Evolutionary conservation across 2,329 filamentous ascomycete species (phyloP), one percentile per base, ranked within the genome.

Genomic region (Aureobasidium namibiae): DNA sequence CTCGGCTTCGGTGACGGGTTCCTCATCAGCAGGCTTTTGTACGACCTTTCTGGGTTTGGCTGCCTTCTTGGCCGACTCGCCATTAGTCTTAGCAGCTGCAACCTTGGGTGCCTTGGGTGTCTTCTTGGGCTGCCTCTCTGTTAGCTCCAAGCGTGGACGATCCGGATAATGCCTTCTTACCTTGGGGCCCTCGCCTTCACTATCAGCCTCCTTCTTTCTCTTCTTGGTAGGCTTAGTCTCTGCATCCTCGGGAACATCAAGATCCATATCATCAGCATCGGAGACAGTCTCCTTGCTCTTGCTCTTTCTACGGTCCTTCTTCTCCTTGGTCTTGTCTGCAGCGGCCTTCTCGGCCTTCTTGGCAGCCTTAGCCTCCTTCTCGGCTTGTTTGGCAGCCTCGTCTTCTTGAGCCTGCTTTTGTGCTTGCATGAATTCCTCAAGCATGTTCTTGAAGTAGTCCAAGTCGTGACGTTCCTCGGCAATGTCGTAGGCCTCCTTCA

Each of bases 361-460:
- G 7, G 70, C 72, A 0, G 70, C 70, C 45, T 67, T 68, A 53
- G 66, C 66, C 62, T 74, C 74, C 59, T 70, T 73, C 45, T 71
- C 69, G 11, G 65, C 68, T 54, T 76, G 75, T 24, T 72, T 63
- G 61, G 71, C 73, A 56, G 76, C 75, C 46, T 68, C 66, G 45
- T 78, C 75, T 45, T 73, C 73, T 14, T 73, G 68, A 70, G 80
- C 77, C 63, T 79, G 74, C 62, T 78, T 73, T 59, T 83, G 63
- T 14, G 82, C 81, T 60, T 78, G 74, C 63, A 85, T 77, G 66
- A 84, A 83, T 29, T 80, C 76, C 16, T 71, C 68, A 46, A 97
- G 80, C 63, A 96, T 79, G 13, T 84, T 80, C 77, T 96, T 96
- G 80, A 92, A 97, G 74, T 89, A 83, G 4, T 87, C 78, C 34